A percentile compares a stretch with the other conserved stretches of the same genome.
Conservation (phyloP, 768 basidiomycete species). For the Hygrocybe punicea region DNA sequence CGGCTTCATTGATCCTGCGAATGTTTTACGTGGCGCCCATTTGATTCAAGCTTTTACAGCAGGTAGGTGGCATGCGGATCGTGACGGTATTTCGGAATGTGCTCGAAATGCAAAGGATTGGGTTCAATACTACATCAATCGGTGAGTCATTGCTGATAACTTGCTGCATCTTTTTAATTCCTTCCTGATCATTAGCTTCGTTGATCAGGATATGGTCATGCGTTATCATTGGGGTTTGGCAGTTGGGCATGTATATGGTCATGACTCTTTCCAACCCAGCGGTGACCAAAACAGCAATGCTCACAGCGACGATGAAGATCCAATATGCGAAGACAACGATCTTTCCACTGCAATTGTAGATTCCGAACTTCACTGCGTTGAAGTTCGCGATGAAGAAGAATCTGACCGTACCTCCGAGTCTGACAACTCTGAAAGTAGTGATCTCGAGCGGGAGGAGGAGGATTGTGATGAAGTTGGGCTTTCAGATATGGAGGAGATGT, state of each 20-base stretch:
- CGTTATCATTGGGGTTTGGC: too few species aligned
- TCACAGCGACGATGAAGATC: too few species aligned
- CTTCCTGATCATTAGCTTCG: constrained; percentile 10
- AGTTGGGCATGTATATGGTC: constrained; percentile 9
- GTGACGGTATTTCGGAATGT: not conserved
- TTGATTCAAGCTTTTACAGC: constrained; percentile 33
- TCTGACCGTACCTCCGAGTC: too few species aligned
- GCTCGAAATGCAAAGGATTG: constrained; percentile 1
- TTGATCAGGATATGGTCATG: constrained; percentile 20
- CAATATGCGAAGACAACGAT: too few species aligned
- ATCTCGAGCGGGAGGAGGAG: too few species aligned
- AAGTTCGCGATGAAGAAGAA: too few species aligned
- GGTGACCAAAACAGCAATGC: too few species aligned
- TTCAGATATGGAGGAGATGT: too few species aligned
- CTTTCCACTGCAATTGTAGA: too few species aligned
- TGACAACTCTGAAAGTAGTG: too few species aligned
- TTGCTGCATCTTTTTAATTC: not conserved
- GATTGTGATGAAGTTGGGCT: too few species aligned
- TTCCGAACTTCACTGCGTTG: too few species aligned
- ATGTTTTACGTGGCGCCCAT: constrained; percentile 29
- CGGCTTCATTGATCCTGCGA: constrained; percentile 35
- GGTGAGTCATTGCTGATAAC: constrained; percentile 24
- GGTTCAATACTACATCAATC: constrained; percentile 33
- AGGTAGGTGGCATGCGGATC: constrained; percentile 1
- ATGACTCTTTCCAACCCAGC: not conserved